Evolutionary conservation across 768 basidiomycete genomes (phyloP).

Genomic region (Harrya chromipes): DNA sequence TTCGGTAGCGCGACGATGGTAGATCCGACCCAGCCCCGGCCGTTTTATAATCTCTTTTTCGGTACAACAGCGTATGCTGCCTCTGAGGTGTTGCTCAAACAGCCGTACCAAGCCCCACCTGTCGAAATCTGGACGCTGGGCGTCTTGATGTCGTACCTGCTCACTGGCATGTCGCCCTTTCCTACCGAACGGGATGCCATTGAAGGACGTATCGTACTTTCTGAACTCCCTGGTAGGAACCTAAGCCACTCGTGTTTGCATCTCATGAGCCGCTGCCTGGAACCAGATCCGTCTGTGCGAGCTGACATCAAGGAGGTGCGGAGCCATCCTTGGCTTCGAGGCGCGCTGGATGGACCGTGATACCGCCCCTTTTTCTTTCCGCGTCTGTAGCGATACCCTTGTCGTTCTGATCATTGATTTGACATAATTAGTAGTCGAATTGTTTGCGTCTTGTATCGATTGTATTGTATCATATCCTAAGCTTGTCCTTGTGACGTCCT

Average conservation of each 20-base stretch:
- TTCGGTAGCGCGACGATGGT: constrained; percentile 87
- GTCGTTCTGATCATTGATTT: constrained; percentile 3
- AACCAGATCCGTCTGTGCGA: constrained; percentile 76
- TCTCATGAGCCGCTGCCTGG: constrained; percentile 75
- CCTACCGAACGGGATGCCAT: constrained; percentile 81
- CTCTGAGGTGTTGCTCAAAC: constrained; percentile 87
- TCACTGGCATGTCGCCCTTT: constrained; percentile 92
- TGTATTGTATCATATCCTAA: not conserved
- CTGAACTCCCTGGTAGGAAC: constrained; percentile 35
- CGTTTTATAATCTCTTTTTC: constrained; percentile 77
- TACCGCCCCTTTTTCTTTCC: not conserved
- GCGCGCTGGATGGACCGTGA: constrained; percentile 22
- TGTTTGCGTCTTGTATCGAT: constrained; percentile 16
- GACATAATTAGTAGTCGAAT: constrained; percentile 10
- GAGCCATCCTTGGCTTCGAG: constrained; percentile 75
- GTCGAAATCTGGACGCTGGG: constrained; percentile 97
- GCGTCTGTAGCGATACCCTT: constrained; percentile 8
- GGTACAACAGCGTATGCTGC: constrained; percentile 96
- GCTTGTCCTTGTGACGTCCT: too few species aligned
- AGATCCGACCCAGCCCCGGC: constrained; percentile 58
- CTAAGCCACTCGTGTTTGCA: constrained; percentile 51
- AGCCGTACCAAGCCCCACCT: constrained; percentile 87
- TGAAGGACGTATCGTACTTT: constrained; percentile 57
- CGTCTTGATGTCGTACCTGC: constrained; percentile 89
- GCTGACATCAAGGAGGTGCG: constrained; percentile 81